phyloP scores from a whole-genome alignment of 768 basidiomycete species.

The Leccinum barrowsii region DNA sequence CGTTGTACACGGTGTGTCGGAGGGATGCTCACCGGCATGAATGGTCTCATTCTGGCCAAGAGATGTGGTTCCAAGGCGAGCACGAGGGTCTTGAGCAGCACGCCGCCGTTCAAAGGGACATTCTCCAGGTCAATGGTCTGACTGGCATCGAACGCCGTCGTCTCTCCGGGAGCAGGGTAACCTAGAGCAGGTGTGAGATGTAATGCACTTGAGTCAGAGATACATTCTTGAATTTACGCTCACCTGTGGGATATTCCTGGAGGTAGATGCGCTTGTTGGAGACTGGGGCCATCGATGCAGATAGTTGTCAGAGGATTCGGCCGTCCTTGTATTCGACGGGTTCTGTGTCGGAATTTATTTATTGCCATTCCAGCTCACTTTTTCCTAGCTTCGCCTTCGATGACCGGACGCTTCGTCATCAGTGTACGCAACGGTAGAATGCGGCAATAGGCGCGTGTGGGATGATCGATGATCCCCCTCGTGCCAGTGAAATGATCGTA shows the following conservation, averaged over 20 bases:
- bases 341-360: not conserved
- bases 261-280: conserved; percentile 36
- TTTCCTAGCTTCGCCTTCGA: not conserved
- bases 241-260: conserved; percentile 27
- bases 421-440: not conserved
- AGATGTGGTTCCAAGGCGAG: conserved; percentile 47
- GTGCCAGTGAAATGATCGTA: not conserved
- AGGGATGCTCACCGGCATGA: conserved; percentile 32
- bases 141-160: conserved; percentile 41
- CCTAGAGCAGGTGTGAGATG: not conserved
- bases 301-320: not conserved
- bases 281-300: conserved; percentile 5
- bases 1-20: conserved; percentile 19
- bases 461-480: not conserved
- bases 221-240: not conserved
- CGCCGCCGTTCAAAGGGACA: conserved; percentile 41
- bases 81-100: conserved; percentile 49
- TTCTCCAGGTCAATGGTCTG: conserved; percentile 49
- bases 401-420: not conserved
- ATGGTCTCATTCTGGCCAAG: conserved; percentile 35
- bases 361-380: not conserved
- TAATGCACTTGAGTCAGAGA: not conserved
- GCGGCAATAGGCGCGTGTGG: not conserved
- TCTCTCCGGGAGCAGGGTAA: conserved; percentile 35
- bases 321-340: not conserved